A percentile compares a stretch with the other conserved stretches of the same genome.
Evolutionary conservation across 228 moss, liverwort and hornwort genomes (phyloP).

Genomic region (Sphagnum fallax): DNA sequence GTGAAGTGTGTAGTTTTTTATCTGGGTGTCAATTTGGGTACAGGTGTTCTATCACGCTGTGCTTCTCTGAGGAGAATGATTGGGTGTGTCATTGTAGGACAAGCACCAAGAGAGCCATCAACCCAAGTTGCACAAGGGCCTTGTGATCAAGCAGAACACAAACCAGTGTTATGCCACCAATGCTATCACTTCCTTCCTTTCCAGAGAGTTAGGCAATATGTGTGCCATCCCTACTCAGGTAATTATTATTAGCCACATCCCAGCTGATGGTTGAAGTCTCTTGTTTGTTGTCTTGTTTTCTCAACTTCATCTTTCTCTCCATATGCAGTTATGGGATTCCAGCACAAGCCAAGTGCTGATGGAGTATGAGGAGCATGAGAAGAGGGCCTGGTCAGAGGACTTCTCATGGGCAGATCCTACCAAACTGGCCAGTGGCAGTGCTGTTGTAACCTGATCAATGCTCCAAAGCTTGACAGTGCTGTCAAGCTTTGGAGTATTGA

Average conservation of each 20-base stretch:
- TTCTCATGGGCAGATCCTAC: constrained; percentile 94
- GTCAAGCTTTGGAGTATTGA: constrained; percentile 98
- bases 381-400: constrained; percentile 97
- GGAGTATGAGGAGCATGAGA: constrained; percentile 87
- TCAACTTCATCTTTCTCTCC: too few species aligned
- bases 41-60: too few species aligned
- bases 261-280: too few species aligned
- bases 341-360: constrained; percentile 57
- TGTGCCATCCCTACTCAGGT: constrained; percentile 81
- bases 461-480: constrained; percentile 35
- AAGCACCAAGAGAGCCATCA: constrained; percentile 97
- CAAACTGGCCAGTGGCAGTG: constrained; percentile 94
- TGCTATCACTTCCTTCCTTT: constrained; percentile 77
- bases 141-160: constrained; percentile 90
- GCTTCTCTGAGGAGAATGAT: too few species aligned
- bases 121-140: constrained; percentile 84
- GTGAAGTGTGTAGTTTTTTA: too few species aligned
- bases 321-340: constrained; percentile 77
- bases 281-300: too few species aligned
- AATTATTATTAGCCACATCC: background rate
- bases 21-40: too few species aligned
- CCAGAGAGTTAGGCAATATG: constrained; percentile 69
- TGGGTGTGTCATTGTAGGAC: constrained; percentile 34
- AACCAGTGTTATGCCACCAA: constrained; percentile 94
- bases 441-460: constrained; percentile 1